A percentile compares a stretch with the other conserved stretches of the same genome.
Conservation (phyloP, 805 yeast genomes). For the Torulaspora delbrueckii region DNA sequence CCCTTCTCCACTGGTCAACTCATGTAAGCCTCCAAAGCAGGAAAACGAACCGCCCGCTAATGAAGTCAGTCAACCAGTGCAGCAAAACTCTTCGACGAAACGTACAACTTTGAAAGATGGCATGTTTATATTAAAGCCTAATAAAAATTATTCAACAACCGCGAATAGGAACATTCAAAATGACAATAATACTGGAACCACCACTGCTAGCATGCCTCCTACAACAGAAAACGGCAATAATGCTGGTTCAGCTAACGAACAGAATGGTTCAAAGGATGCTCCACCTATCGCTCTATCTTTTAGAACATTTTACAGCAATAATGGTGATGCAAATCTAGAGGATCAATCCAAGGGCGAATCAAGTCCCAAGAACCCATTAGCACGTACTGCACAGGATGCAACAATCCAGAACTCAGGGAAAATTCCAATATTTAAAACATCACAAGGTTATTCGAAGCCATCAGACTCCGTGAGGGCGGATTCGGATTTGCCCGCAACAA, state of each 20-base stretch:
- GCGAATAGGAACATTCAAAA: slow-evolving; percentile 6
- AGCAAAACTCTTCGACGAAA: background rate
- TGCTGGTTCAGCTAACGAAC: background rate
- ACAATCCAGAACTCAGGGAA: background rate
- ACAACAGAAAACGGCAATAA: background rate
- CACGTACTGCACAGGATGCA: background rate
- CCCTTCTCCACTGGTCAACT: slow-evolving; percentile 9
- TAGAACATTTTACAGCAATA: slow-evolving; percentile 5
- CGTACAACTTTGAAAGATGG: slow-evolving; percentile 7
- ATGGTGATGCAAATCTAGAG: background rate
- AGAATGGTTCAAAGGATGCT: slow-evolving; percentile 3
- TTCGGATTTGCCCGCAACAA: background rate
- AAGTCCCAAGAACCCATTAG: background rate
- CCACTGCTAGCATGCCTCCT: background rate
- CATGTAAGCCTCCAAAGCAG: slow-evolving; percentile 8
- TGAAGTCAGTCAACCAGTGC: background rate
- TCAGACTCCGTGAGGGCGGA: background rate
- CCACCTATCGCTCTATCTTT: slow-evolving; percentile 8
- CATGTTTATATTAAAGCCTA: slow-evolving; percentile 7
- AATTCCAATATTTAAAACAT: background rate
- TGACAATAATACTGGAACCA: slow-evolving; percentile 9
- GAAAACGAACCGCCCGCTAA: slow-evolving; percentile 1
- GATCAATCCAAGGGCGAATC: slow-evolving; percentile 3
- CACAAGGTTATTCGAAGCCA: slow-evolving; percentile 1
- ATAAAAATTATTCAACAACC: background rate